These are phyloP conservation scores for Trifolium pratense DNA, from an alignment of 306 rosid species.

Conservation along the genomic window DNA sequence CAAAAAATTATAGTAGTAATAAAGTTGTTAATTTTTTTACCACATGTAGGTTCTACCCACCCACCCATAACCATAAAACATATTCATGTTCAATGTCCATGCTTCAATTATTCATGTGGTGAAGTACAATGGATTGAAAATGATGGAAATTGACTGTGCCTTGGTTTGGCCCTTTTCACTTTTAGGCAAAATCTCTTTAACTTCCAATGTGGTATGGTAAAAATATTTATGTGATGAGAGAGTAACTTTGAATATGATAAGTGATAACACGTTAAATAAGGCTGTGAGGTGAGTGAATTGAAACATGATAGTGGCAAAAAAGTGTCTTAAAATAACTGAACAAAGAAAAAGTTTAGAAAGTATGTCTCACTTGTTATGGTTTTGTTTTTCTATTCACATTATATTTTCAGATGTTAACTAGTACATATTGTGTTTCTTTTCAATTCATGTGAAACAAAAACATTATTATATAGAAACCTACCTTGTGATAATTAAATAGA, in stretches of 20 bases:
- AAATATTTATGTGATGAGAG: slow-evolving; percentile 31
- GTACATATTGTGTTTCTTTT: slow-evolving; percentile 2
- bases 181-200: slow-evolving; percentile 42
- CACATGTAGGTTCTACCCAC: too few species aligned
- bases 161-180: slow-evolving; percentile 40
- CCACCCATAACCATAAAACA: too few species aligned
- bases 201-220: slow-evolving; percentile 34
- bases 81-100: slow-evolving; percentile 41
- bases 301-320: slow-evolving; percentile 45
- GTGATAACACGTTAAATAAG: slow-evolving; percentile 47
- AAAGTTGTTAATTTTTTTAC: too few species aligned
- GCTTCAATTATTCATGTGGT: slow-evolving; percentile 50
- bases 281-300: slow-evolving; percentile 38
- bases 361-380: slow-evolving; percentile 53
- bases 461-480: neutral
- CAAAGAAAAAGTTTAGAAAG: slow-evolving; percentile 47
- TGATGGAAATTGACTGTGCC: slow-evolving; percentile 48
- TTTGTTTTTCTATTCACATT: slow-evolving; percentile 37
- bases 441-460: slow-evolving; percentile 38
- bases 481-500: neutral
- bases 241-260: slow-evolving; percentile 42
- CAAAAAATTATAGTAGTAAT: too few species aligned
- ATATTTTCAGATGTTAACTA: slow-evolving; percentile 33
- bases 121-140: slow-evolving; percentile 44
- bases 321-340: slow-evolving; percentile 42